Percentiles rank a stretch among this genome's conserved stretches.
These are phyloP conservation scores for Colletotrichum sidae DNA, from an alignment of 2,329 filamentous ascomycete genomes.

Conservation along the genomic window DNA sequence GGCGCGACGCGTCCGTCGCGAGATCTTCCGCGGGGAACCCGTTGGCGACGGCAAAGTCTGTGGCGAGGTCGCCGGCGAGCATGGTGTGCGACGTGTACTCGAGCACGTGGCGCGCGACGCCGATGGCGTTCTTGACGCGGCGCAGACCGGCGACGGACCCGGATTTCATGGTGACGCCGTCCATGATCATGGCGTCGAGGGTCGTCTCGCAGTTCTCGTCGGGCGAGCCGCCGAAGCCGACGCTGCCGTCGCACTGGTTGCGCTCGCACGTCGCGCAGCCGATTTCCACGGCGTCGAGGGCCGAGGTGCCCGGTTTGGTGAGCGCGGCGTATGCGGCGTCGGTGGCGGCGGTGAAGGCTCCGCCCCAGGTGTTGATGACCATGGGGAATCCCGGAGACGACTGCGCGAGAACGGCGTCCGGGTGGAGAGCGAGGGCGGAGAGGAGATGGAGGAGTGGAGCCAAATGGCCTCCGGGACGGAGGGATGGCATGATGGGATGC, in stretches of 20 bases:
- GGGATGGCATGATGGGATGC: conserved; percentile 21
- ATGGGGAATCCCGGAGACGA: conserved; percentile 57
- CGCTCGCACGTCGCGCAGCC: conserved; percentile 64
- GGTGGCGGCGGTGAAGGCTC: conserved; percentile 62
- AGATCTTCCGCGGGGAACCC: conserved; percentile 61
- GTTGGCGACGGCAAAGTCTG: conserved; percentile 62
- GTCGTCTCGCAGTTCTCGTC: conserved; percentile 69
- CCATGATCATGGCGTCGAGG: conserved; percentile 70
- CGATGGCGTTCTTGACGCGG: conserved; percentile 59
- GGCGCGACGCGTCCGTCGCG: conserved; percentile 53
- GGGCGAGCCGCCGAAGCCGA: conserved; percentile 66
- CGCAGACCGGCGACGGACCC: conserved; percentile 65
- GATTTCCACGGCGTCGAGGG: conserved; percentile 63
- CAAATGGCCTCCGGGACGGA: conserved; percentile 15
- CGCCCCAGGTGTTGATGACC: conserved; percentile 67
- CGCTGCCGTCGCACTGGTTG: conserved; percentile 65
- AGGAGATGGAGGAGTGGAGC: conserved; percentile 35
- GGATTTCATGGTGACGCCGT: conserved; percentile 63
- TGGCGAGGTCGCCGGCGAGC: conserved; percentile 64
- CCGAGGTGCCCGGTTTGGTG: conserved; percentile 45
- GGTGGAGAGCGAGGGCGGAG: conserved; percentile 16
- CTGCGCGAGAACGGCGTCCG: conserved; percentile 31
- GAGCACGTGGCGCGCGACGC: conserved; percentile 62
- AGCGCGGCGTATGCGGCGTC: conserved; percentile 60
- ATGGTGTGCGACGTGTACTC: conserved; percentile 64